Conservation (phyloP, 1,139 yeast species). For the Geotrichum carabidarum region DNA sequence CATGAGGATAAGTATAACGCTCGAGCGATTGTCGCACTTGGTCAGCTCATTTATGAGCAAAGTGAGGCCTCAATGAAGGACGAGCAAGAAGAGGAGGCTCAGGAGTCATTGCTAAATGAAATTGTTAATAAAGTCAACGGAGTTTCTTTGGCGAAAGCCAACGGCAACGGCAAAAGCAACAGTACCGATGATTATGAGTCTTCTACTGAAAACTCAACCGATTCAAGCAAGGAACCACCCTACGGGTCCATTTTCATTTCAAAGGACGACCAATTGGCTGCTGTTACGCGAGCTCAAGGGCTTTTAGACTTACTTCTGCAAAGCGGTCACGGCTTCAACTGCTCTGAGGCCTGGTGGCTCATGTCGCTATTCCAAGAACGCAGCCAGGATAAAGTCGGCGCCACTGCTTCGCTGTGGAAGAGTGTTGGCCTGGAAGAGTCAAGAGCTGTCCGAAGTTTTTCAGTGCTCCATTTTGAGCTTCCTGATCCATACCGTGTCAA, state of each 20-base stretch:
- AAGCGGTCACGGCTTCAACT: conserved; percentile 49
- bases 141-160: too few relatives aligned
- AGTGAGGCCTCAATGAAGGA: conserved; percentile 17
- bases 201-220: background rate
- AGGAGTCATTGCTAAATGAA: too few relatives aligned
- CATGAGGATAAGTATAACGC: conserved; percentile 50
- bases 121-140: too few relatives aligned
- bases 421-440: conserved; percentile 63
- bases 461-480: conserved; percentile 1
- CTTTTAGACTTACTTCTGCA: conserved; percentile 57
- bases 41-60: conserved; percentile 50
- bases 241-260: conserved; percentile 36
- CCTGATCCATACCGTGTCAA: background rate
- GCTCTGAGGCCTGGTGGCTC: conserved; percentile 70
- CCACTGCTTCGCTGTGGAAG: conserved; percentile 56
- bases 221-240: background rate
- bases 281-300: conserved; percentile 58
- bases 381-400: conserved; percentile 51
- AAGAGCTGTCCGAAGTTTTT: conserved; percentile 51
- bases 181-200: conserved; percentile 22
- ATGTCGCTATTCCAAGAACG: conserved; percentile 61
- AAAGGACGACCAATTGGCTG: conserved; percentile 56
- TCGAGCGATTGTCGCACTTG: conserved; percentile 61
- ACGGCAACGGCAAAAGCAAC: background rate
- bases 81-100: background rate